These are phyloP conservation scores for Alternaria atra DNA, from an alignment of 2,329 filamentous ascomycete species.

Conservation along the genomic window DNA sequence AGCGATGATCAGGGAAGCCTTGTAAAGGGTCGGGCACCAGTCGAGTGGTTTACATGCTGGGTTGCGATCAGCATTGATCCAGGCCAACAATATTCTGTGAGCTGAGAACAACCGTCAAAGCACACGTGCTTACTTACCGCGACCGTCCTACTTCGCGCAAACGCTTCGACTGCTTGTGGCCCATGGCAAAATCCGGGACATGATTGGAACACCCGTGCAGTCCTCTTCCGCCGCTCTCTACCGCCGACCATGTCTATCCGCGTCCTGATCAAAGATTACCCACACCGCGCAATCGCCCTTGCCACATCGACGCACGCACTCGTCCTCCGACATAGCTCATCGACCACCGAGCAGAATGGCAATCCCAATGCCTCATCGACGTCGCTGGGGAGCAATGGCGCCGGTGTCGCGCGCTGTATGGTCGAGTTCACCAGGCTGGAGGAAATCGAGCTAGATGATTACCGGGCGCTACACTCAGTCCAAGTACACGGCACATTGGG, in stretches of 20 bases:
- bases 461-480: constrained; percentile 76
- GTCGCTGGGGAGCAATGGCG: constrained; percentile 55
- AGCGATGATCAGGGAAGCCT: constrained; percentile 24
- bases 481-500: constrained; percentile 87
- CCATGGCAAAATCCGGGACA: constrained; percentile 26
- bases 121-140: constrained; percentile 38
- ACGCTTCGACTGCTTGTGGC: constrained; percentile 1
- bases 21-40: constrained; percentile 29
- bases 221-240: constrained; percentile 18
- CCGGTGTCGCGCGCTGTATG: constrained; percentile 71
- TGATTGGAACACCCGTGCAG: constrained; percentile 26
- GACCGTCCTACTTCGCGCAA: constrained; percentile 12
- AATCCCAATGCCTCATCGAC: constrained; percentile 67
- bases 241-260: constrained; percentile 63
- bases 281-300: constrained; percentile 86
- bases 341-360: constrained; percentile 62
- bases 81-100: constrained; percentile 22
- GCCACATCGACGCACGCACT: constrained; percentile 81
- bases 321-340: constrained; percentile 80
- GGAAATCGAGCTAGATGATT: constrained; percentile 75
- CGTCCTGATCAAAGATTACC: constrained; percentile 85
- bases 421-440: constrained; percentile 80
- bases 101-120: constrained; percentile 26
- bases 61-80: constrained; percentile 22
- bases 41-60: constrained; percentile 21